A percentile compares a stretch with the other conserved stretches of the same genome.
phyloP scores from a whole-genome alignment of 2,329 filamentous ascomycete genomes.

The Aspergillus texensis region DNA sequence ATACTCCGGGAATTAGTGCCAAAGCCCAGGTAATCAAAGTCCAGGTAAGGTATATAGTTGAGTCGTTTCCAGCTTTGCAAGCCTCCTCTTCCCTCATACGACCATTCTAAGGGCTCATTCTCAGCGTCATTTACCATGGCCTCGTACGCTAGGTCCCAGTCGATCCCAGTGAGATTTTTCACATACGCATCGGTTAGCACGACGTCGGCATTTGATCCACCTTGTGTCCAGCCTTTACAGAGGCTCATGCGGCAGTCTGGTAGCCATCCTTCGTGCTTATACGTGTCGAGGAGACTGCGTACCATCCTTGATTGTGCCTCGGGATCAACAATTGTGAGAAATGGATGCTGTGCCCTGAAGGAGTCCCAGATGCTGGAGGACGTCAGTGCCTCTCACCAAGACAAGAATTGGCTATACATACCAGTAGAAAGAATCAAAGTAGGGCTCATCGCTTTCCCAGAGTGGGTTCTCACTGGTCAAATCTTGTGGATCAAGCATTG shows the following conservation, averaged over 20 bases:
- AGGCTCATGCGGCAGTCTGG: slow-evolving; percentile 75
- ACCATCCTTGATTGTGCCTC: slow-evolving; percentile 65
- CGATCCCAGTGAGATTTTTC: slow-evolving; percentile 67
- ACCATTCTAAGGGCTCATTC: slow-evolving; percentile 70
- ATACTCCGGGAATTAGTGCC: slow-evolving; percentile 71
- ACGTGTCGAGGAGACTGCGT: slow-evolving; percentile 70
- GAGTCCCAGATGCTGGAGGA: slow-evolving; percentile 63
- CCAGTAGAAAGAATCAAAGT: slow-evolving; percentile 76
- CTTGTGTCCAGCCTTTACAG: slow-evolving; percentile 72
- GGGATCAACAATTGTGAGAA: slow-evolving; percentile 69
- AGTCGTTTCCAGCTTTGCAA: slow-evolving; percentile 70
- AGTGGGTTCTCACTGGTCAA: slow-evolving; percentile 72
- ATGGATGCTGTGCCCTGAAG: slow-evolving; percentile 68
- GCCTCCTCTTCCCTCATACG: slow-evolving; percentile 68
- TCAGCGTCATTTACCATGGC: slow-evolving; percentile 73
- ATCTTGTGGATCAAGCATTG: slow-evolving; percentile 72
- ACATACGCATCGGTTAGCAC: slow-evolving; percentile 68
- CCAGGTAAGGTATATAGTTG: slow-evolving; percentile 70
- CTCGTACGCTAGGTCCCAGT: slow-evolving; percentile 69
- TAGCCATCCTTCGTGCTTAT: slow-evolving; percentile 68
- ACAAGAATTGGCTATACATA: slow-evolving; percentile 23
- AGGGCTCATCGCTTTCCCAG: slow-evolving; percentile 67
- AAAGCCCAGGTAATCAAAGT: slow-evolving; percentile 67
- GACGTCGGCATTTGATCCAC: slow-evolving; percentile 73
- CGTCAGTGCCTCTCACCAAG: neutral